Percentiles rank a stretch among this genome's conserved stretches.
Evolutionary conservation across 139 green algal genomes (phyloP).

Genomic region (Ettlia oleoabundans): DNA sequence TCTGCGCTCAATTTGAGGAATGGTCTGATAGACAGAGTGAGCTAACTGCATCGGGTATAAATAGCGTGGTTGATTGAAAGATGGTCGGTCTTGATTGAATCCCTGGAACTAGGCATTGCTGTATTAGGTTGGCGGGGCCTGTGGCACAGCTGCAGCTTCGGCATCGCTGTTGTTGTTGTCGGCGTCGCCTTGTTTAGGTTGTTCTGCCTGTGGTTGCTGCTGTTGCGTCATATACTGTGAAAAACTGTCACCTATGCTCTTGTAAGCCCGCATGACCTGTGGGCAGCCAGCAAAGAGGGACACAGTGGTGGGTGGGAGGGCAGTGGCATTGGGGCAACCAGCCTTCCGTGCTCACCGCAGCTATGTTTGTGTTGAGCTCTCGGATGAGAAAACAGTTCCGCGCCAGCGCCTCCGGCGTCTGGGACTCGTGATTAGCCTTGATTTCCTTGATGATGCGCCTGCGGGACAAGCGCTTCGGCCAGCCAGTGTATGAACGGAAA

Average conservation of each 20-base stretch:
- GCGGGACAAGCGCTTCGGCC: neutral
- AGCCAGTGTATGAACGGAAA: too few relatives aligned
- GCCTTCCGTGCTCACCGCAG: slow-evolving; percentile 37
- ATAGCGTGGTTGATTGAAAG: too few relatives aligned
- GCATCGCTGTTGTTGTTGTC: neutral
- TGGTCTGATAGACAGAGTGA: too few relatives aligned
- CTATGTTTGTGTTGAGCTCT: slow-evolving; percentile 65
- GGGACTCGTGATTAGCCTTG: slow-evolving; percentile 65
- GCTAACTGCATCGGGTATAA: too few relatives aligned
- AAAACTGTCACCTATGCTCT: slow-evolving; percentile 48
- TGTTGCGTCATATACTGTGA: slow-evolving; percentile 35
- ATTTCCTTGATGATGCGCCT: slow-evolving; percentile 68
- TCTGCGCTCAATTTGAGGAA: too few relatives aligned
- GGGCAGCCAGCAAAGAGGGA: neutral
- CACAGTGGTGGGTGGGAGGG: neutral
- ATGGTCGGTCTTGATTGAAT: too few relatives aligned
- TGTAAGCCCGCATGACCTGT: slow-evolving; percentile 61
- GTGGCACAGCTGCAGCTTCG: slow-evolving; percentile 4
- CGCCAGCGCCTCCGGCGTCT: slow-evolving; percentile 51
- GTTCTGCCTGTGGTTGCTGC: neutral
- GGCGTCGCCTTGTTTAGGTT: neutral
- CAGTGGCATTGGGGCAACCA: neutral
- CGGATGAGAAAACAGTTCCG: slow-evolving; percentile 64
- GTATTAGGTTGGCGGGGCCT: neutral
- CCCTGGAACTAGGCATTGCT: too few relatives aligned